These are phyloP conservation scores for Neofusicoccum cordaticola DNA, from an alignment of 2,329 filamentous ascomycete species.

Conservation along the genomic window DNA sequence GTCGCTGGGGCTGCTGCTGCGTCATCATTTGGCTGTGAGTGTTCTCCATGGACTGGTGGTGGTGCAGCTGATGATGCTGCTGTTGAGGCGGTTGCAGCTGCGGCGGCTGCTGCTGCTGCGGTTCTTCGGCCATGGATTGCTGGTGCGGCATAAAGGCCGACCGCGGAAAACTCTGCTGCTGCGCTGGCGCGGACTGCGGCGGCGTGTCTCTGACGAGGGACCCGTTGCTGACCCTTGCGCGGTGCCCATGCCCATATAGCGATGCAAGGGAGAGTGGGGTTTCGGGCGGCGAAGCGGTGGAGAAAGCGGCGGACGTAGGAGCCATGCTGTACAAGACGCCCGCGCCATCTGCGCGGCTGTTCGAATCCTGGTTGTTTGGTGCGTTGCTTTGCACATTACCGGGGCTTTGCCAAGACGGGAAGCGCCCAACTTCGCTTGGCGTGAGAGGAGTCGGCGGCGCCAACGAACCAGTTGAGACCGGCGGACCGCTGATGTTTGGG, in stretches of 20 bases:
- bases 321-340: slow-evolving; percentile 37
- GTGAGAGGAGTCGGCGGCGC: slow-evolving; percentile 50
- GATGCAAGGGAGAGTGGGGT: slow-evolving; percentile 35
- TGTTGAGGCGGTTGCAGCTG: background rate
- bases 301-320: slow-evolving; percentile 32
- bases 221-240: slow-evolving; percentile 8
- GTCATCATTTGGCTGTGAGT: background rate
- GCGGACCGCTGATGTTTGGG: slow-evolving; percentile 30
- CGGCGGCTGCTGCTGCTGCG: slow-evolving; percentile 19
- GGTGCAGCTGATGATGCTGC: slow-evolving; percentile 3
- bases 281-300: slow-evolving; percentile 44
- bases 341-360: slow-evolving; percentile 40
- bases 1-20: slow-evolving; percentile 1
- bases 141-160: slow-evolving; percentile 20
- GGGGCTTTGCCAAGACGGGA: slow-evolving; percentile 42
- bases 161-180: slow-evolving; percentile 45
- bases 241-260: background rate
- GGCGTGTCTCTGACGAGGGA: slow-evolving; percentile 45
- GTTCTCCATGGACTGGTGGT: slow-evolving; percentile 7
- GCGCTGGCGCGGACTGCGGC: slow-evolving; percentile 50
- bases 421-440: slow-evolving; percentile 40
- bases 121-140: slow-evolving; percentile 36
- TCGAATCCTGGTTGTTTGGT: slow-evolving; percentile 25
- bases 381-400: slow-evolving; percentile 17
- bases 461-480: slow-evolving; percentile 33